phyloP scores from a whole-genome alignment of 352 stramenopile species.

The Phytophthora cryptogea region DNA sequence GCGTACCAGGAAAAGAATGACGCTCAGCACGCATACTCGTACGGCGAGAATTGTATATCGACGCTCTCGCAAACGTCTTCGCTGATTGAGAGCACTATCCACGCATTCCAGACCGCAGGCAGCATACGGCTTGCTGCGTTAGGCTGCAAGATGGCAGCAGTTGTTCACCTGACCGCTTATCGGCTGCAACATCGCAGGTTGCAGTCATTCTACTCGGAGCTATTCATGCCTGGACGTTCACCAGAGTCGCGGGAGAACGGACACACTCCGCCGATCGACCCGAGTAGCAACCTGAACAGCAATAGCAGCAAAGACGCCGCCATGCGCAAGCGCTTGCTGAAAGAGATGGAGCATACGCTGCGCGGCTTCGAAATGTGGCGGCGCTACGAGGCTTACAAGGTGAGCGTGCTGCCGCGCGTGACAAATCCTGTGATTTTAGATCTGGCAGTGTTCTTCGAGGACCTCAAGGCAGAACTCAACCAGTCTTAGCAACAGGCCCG shows the following conservation, averaged over 20 bases:
- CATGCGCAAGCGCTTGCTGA: slow-evolving; percentile 70
- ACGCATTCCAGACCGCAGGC: slow-evolving; percentile 59
- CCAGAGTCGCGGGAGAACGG: slow-evolving; percentile 75
- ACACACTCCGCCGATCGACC: slow-evolving; percentile 70
- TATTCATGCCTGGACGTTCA: slow-evolving; percentile 77
- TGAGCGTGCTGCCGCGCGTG: slow-evolving; percentile 74
- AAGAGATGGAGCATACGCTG: slow-evolving; percentile 87
- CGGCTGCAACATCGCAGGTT: slow-evolving; percentile 84
- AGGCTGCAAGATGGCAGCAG: slow-evolving; percentile 82
- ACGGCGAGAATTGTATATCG: slow-evolving; percentile 65
- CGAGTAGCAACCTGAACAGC: slow-evolving; percentile 42
- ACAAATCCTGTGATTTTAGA: slow-evolving; percentile 77
- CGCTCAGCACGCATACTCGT: slow-evolving; percentile 58
- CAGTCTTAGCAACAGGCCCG: slow-evolving; percentile 26
- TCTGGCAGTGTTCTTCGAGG: slow-evolving; percentile 70
- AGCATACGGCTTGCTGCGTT: slow-evolving; percentile 70
- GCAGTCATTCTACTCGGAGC: slow-evolving; percentile 77
- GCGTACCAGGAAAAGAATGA: slow-evolving; percentile 77
- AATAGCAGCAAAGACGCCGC: slow-evolving; percentile 68
- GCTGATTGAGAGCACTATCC: slow-evolving; percentile 82
- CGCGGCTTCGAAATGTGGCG: slow-evolving; percentile 89
- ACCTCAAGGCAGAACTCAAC: slow-evolving; percentile 65
- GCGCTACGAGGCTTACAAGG: slow-evolving; percentile 73
- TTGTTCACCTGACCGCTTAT: slow-evolving; percentile 82
- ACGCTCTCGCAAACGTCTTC: slow-evolving; percentile 79